Evolutionary conservation across 1,284 basidiomycete species (phyloP).

Genomic region (Moesziomyces globuligerus): DNA sequence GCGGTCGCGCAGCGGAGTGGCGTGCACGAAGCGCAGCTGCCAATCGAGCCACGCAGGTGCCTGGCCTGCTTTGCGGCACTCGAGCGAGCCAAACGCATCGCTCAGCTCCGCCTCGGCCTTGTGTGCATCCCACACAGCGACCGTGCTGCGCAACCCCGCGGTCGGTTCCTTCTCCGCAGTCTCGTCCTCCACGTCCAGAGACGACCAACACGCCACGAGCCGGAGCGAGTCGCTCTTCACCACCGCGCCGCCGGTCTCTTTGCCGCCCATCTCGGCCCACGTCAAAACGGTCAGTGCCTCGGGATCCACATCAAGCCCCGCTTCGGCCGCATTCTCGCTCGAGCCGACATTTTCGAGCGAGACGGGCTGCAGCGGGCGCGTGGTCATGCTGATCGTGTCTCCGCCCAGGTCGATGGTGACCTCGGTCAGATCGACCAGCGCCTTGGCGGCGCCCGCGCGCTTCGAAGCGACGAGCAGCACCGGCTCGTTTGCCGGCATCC

Average conservation of each 20-base stretch:
- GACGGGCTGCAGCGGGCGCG: conserved; percentile 29
- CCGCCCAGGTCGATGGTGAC: conserved; percentile 28
- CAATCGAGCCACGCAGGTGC: conserved; percentile 35
- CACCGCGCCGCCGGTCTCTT: background rate
- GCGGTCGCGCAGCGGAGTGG: conserved; percentile 10
- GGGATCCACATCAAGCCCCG: background rate
- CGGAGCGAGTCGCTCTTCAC: conserved; percentile 10
- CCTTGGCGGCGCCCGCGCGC: conserved; percentile 4
- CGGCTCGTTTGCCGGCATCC: conserved; percentile 34
- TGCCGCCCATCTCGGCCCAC: conserved; percentile 23
- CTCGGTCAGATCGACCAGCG: conserved; percentile 30
- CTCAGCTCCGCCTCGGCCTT: conserved; percentile 34
- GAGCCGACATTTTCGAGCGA: conserved; percentile 13
- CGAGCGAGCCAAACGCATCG: conserved; percentile 43
- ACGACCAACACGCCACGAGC: conserved; percentile 22
- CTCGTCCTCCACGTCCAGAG: background rate
- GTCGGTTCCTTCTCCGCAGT: background rate
- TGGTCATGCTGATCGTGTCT: conserved; percentile 38
- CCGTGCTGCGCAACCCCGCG: conserved; percentile 17
- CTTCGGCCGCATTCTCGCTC: background rate
- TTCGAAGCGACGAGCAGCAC: conserved; percentile 33
- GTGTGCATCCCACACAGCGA: conserved; percentile 34
- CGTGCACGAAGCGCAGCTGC: conserved; percentile 24
- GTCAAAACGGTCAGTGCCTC: conserved; percentile 11
- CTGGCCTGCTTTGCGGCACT: conserved; percentile 42